These are phyloP conservation scores for Volvox africanus DNA, from an alignment of 139 green algal genomes.

Conservation along the genomic window DNA sequence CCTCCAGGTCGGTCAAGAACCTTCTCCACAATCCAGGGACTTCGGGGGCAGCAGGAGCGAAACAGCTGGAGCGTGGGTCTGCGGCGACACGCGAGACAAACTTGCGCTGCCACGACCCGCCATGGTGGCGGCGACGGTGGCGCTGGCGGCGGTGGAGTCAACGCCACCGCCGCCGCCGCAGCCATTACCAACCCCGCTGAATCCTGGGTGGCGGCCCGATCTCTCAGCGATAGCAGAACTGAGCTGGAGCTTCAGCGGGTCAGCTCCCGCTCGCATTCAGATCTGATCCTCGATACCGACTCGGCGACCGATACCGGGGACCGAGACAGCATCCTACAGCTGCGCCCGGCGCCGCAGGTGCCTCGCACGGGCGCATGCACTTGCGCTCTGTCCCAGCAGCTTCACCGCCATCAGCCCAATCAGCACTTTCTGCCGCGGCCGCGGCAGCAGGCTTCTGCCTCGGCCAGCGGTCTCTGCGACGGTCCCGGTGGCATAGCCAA, in stretches of 20 bases:
- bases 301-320: not conserved
- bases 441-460: not conserved
- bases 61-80: slow-evolving; percentile 6
- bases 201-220: not conserved
- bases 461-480: too few species aligned
- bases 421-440: not conserved
- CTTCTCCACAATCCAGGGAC: not conserved
- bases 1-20: not conserved
- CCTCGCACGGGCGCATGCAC: not conserved
- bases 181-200: not conserved
- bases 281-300: not conserved
- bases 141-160: not conserved
- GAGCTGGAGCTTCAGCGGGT: not conserved
- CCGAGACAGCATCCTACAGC: not conserved
- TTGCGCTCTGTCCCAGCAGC: too few species aligned
- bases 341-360: not conserved
- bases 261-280: not conserved
- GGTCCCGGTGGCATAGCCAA: too few species aligned
- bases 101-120: not conserved
- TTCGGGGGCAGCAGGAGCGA: not conserved
- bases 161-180: not conserved
- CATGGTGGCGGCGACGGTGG: too few species aligned
- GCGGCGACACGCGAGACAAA: not conserved
- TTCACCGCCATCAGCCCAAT: not conserved
- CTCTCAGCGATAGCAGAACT: not conserved